Evolutionary conservation across 176 grass and related monocot genomes (phyloP), one percentile per base, ranked within the genome.

Genomic region (Musa schizocarpa): DNA sequence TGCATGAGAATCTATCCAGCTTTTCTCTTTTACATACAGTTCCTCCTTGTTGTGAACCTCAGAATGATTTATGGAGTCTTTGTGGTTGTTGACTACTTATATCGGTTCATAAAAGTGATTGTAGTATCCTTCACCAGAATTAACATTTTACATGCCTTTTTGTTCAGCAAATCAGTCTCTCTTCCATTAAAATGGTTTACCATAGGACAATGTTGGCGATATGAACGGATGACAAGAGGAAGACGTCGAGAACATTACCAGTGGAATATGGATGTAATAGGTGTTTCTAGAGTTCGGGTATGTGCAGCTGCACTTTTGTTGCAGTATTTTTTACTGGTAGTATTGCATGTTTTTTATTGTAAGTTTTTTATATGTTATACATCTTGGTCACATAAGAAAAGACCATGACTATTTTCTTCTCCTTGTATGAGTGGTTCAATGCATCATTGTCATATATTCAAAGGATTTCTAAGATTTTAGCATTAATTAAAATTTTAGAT

Each of bases 231-330:
- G 93, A 96, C 89, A 63, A 80, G 89, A 82, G 93, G 89, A 75
- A 92, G 93, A 59, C 84, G 93, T 23, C 87, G 89, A 56, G 93
- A 96, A 13, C 93, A 96, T 86, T 96, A 92, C 64, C 93, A 96
- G 77, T 96, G 89, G 93, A 96, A 96, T 77, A 92, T 96, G 89
- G 93, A 96, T 79, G 90, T 96, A 50, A 87, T 96, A 77, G 89
- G 93, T 71, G 77, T 92, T 69, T 74, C 93, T 56, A 92, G 82
- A 96, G 83, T 96, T 56, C 79, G 87, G 77, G 93, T 92, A 86
- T 66, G 82, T 71, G 26, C 49, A 58, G 65, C 52, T 63, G 16
- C 1, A 64, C 26, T 54, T 57, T 21, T 27, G 26, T 72, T 26
- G 11, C 8, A 73, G 9, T 53, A 13, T 13, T 22, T 48, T 14